These are phyloP conservation scores for Mollisiaceae sp. DNA, from an alignment of 2,329 filamentous ascomycete species.

Conservation along the genomic window DNA sequence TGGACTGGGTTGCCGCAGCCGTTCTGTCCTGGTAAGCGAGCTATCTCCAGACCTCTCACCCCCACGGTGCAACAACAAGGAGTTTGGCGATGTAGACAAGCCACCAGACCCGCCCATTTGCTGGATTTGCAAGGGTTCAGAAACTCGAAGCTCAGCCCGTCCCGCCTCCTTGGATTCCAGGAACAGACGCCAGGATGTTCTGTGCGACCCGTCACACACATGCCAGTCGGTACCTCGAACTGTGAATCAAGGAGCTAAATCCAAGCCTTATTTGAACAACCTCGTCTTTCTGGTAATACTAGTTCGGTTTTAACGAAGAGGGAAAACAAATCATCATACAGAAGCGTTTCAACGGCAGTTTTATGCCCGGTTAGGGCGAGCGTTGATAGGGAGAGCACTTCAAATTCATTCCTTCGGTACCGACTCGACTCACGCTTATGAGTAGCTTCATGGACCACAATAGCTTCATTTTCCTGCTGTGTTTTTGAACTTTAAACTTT, in stretches of 20 bases:
- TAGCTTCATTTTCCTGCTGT: not conserved
- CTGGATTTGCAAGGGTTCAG: not conserved
- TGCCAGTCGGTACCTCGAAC: not conserved
- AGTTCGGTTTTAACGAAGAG: not conserved
- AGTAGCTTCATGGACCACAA: conserved; percentile 4
- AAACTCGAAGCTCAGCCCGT: not conserved
- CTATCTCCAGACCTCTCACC: not conserved
- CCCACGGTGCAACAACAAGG: not conserved
- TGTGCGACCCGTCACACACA: not conserved
- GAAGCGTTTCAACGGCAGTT: conserved; percentile 1
- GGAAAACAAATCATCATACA: not conserved
- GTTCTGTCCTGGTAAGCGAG: not conserved
- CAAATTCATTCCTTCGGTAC: not conserved
- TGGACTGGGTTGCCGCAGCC: not conserved
- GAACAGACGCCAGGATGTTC: not conserved
- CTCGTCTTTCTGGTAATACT: not conserved
- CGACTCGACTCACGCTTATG: not conserved
- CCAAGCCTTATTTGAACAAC: not conserved
- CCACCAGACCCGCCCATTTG: not conserved
- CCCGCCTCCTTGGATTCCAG: not conserved
- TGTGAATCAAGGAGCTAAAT: not conserved
- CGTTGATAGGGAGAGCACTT: not conserved
- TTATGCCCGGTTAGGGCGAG: not conserved
- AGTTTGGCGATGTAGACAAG: not conserved
- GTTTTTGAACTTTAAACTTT: not conserved